Base-by-base conservation (phyloP, 805 yeast genomes). In the Novakomyces olei region DNA sequence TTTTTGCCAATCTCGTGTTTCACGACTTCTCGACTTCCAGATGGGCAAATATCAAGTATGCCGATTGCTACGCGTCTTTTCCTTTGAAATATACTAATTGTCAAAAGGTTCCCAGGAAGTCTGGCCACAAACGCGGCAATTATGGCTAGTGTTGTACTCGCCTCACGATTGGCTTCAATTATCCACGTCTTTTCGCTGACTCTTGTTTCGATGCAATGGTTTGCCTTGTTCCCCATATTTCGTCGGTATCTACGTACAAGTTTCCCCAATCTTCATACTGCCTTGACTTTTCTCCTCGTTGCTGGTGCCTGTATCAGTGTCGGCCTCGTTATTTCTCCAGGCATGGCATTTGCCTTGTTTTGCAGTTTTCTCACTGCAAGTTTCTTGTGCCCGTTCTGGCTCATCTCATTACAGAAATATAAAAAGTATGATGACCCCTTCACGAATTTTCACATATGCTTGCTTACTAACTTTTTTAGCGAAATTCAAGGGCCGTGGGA, bases 401-500 rank as follows among this genome's bases (percentile, higher is more conserved):
- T 78, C 43, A 51, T 78, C 30, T 61, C 61, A 19, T 54, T 80
- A 26, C 93, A 79, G 46, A 65, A 67, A 49, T 78, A 78, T 48
- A 79, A 79, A 50, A 77, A 58, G 42, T 36, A 29, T 16, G 38
- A 5, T 3, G n/a, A 3, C 26, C 14, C 10, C 15, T 26, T 26
- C 17, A 9, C 4, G 7, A 12, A 7, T 15, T 15, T 12, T 15
- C 5, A 15, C 16, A 17, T 3, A 19, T 8, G n/a, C 10, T 17
- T 33, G 15, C 19, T 14, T 15, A 19, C 37, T 12, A 18, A 26
- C 27, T 34, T 10, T n/a, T 19, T 5, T 16, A 38, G 42, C 47
- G 92, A 78, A 49, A 56, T 79, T 33, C 83, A 76, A 49, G 93
- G 93, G 0, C 93, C 93, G 1, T 79, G 93, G 93, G 93, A 79